Conservation (phyloP, 441 rosid genomes). For the Isatis lusitanica region DNA sequence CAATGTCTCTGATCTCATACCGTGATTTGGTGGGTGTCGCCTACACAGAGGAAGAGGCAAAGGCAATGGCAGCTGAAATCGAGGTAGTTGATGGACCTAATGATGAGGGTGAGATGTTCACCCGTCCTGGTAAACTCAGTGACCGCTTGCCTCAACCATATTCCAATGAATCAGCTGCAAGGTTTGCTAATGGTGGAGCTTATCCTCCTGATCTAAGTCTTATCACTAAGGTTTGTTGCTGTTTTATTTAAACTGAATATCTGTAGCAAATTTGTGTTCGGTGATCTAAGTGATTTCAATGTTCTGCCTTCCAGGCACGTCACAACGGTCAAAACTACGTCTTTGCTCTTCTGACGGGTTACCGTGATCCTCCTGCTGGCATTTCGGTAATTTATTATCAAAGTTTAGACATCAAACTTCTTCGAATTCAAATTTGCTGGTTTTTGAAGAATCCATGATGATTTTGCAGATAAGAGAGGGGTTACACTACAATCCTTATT, state of each 20-base stretch:
- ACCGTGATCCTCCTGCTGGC: constrained; percentile 99
- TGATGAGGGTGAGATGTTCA: constrained; percentile 99
- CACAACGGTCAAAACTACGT: constrained; percentile 99
- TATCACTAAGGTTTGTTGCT: constrained; percentile 76
- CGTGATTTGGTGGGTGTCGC: constrained; percentile 99
- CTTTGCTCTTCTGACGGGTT: constrained; percentile 94
- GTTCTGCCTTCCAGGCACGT: constrained; percentile 73
- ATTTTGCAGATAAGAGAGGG: constrained; percentile 88
- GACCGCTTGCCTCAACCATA: constrained; percentile 97
- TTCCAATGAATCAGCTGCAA: constrained; percentile 90
- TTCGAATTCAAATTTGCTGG: neutral
- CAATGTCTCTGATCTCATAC: constrained; percentile 93
- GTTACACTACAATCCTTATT: constrained; percentile 94
- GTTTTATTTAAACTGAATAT: neutral
- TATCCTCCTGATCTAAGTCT: constrained; percentile 99
- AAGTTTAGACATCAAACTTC: neutral
- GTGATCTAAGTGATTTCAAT: neutral
- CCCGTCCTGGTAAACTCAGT: constrained; percentile 98
- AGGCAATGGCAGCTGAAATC: constrained; percentile 99
- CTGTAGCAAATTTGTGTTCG: constrained; percentile 1
- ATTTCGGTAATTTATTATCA: constrained; percentile 52
- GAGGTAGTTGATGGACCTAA: constrained; percentile 99
- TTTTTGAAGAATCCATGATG: neutral
- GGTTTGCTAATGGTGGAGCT: constrained; percentile 99
- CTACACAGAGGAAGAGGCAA: constrained; percentile 95